A percentile compares a stretch with the other conserved stretches of the same genome.
These are phyloP conservation scores for Vigna unguiculata DNA, from an alignment of 306 rosid genomes.

Conservation along the genomic window DNA sequence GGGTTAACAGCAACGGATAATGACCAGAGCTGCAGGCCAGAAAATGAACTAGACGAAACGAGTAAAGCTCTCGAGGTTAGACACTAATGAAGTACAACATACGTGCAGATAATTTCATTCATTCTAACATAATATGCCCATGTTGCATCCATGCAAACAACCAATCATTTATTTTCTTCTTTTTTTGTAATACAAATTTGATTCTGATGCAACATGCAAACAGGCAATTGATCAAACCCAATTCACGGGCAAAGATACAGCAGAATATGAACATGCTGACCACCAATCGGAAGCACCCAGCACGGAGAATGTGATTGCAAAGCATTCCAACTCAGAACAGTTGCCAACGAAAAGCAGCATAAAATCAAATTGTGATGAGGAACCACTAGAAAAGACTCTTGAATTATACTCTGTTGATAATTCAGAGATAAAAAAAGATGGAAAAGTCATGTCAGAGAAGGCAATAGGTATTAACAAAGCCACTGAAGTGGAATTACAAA, in stretches of 20 bases:
- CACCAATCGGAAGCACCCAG: neutral
- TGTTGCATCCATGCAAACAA: neutral
- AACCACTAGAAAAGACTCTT: neutral
- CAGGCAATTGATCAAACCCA: neutral
- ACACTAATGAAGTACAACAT: neutral
- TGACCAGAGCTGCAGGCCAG: neutral
- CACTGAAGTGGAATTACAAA: neutral
- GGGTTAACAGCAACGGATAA: conserved; percentile 13
- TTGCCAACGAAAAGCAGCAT: neutral
- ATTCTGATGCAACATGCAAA: neutral
- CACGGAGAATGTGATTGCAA: conserved; percentile 8
- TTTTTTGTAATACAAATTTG: neutral
- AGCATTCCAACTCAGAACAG: neutral
- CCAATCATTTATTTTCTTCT: neutral
- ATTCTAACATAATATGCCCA: neutral
- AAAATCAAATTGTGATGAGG: neutral
- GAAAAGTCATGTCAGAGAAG: neutral
- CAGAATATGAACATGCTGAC: neutral
- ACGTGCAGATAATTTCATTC: neutral
- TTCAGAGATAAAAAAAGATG: neutral
- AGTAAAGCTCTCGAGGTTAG: conserved; percentile 30
- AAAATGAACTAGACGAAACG: conserved; percentile 18
- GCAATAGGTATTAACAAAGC: neutral
- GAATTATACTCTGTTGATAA: neutral
- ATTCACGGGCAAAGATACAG: neutral